phyloP scores from a whole-genome alignment of 1,284 basidiomycete species.

The Pseudozyma hubeiensis region DNA sequence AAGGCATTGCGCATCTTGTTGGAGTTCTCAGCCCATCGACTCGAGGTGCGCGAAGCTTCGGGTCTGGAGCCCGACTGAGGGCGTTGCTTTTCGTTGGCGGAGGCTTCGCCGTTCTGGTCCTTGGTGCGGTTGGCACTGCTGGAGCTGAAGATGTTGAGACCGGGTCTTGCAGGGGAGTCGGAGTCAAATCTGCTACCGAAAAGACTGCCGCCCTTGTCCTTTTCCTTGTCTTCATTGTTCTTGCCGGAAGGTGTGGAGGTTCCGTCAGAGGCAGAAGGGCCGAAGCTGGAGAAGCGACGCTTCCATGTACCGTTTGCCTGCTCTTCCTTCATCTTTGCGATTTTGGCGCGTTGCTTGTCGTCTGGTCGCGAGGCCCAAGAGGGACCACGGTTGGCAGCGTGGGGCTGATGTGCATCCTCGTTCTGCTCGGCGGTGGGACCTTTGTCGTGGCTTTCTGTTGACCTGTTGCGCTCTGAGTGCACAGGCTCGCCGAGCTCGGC shows the following conservation, averaged over 20 bases:
- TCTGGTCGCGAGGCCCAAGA: slow-evolving; percentile 58
- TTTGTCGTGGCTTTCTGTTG: slow-evolving; percentile 7
- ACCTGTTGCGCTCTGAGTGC: slow-evolving; percentile 37
- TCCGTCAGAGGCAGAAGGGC: not conserved
- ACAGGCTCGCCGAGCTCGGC: slow-evolving; percentile 37
- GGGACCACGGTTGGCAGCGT: slow-evolving; percentile 50
- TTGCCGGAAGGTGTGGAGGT: slow-evolving; percentile 28
- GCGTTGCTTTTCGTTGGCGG: slow-evolving; percentile 16
- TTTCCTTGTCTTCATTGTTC: slow-evolving; percentile 19
- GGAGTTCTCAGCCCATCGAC: slow-evolving; percentile 44
- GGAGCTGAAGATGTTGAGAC: slow-evolving; percentile 31
- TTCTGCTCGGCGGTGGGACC: slow-evolving; percentile 5
- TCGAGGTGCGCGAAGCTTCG: slow-evolving; percentile 17
- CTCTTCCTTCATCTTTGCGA: slow-evolving; percentile 54
- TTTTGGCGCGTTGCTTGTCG: slow-evolving; percentile 55
- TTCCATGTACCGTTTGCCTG: slow-evolving; percentile 37
- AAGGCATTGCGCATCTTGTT: slow-evolving; percentile 50
- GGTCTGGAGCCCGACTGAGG: not conserved
- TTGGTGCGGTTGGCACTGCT: slow-evolving; percentile 16
- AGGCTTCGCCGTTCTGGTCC: slow-evolving; percentile 26
- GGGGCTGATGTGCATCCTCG: slow-evolving; percentile 28
- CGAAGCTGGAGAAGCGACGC: slow-evolving; percentile 41
- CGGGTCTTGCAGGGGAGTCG: slow-evolving; percentile 20
- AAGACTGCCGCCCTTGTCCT: slow-evolving; percentile 22
- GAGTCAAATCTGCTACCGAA: slow-evolving; percentile 30